Percentiles rank a stretch among this genome's conserved stretches.
Evolutionary conservation across 2,329 filamentous ascomycete genomes (phyloP).

Genomic region (Scolecobasidium constrictum): DNA sequence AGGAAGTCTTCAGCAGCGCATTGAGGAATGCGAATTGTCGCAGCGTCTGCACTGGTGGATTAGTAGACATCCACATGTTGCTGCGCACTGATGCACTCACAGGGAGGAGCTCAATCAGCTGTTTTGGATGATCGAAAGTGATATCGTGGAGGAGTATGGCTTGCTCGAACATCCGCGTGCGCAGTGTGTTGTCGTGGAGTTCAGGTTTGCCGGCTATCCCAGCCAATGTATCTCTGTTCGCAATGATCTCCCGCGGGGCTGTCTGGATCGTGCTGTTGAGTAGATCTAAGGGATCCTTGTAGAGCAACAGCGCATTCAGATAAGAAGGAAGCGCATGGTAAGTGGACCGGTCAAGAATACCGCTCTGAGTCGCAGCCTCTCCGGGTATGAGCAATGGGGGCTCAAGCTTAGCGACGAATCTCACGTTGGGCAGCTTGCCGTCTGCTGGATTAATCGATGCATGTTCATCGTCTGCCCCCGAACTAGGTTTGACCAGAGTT

Average conservation of each 20-base stretch:
- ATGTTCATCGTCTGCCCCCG: constrained; percentile 22
- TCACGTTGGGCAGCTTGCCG: constrained; percentile 55
- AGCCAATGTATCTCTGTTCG: constrained; percentile 3
- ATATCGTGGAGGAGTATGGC: constrained; percentile 56
- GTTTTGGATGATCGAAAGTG: constrained; percentile 67
- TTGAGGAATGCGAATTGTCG: constrained; percentile 66
- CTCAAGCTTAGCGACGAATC: constrained; percentile 64
- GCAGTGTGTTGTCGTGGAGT: constrained; percentile 48
- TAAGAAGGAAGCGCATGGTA: background rate
- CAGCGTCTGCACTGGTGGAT: constrained; percentile 28
- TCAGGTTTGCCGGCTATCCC: background rate
- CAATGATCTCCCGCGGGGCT: background rate
- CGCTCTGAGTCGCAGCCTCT: constrained; percentile 45
- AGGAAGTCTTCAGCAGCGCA: constrained; percentile 51
- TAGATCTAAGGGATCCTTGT: background rate
- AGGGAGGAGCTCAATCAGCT: constrained; percentile 65
- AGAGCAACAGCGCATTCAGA: background rate
- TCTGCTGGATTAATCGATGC: constrained; percentile 41
- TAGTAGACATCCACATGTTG: background rate
- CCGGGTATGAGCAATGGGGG: constrained; percentile 63
- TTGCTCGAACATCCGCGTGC: constrained; percentile 63
- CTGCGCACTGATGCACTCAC: constrained; percentile 14
- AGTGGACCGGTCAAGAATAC: background rate
- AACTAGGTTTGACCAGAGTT: constrained; percentile 37
- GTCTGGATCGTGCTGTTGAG: background rate